Evolutionary conservation across 2,329 filamentous ascomycete genomes (phyloP), one percentile per base, ranked within the genome.

Genomic region (Gremmenia infestans): DNA sequence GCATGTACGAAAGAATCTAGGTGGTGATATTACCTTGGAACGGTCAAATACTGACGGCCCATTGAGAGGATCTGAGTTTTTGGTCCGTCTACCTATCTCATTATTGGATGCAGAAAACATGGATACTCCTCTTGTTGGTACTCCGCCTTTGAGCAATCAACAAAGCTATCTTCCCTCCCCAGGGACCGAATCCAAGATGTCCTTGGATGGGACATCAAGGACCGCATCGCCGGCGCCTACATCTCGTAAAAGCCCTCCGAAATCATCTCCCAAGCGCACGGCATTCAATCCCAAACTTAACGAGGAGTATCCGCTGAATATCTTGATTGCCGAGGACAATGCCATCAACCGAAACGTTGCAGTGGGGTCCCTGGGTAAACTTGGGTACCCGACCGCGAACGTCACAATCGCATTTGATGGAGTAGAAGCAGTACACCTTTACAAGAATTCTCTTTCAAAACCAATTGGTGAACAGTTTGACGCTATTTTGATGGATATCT

Each of bases 321-420:
- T 89, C 60, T 76, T 89, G 2, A 81, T 89, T 1, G 86, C 84
- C 4, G 86, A 89, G 71, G 86, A 89, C 70, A 89, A 89, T 69
- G 80, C 80, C 59, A 87, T 89, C 70, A 88, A 89, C 65, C 81
- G 86, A 53, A 82, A 81, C 47, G 78, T 89, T 0, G 75, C 88
- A 15, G 78, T 86, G 28, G 83, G 74, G 63, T 88, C 88, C 79
- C 78, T 89, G 7, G 74, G 74, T 22, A 86, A 86, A 62, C 78
- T 89, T 14, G 86, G 86, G 12, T 89, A 89, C 68, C 74, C 73
- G 28, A 76, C 78, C 53, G 9, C 57, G 2, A 58, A 64, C 46
- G 78, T 89, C 14, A 74, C 79, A 53, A 80, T 88, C 68, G 86
- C 86, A 0, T 84, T 84, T 63, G 85, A 89, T 64, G 86, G 86